Percentiles rank a stretch among this genome's conserved stretches.
These are phyloP conservation scores for Leonotis leonurus DNA, from an alignment of 257 asterid genomes.

Conservation along the genomic window DNA sequence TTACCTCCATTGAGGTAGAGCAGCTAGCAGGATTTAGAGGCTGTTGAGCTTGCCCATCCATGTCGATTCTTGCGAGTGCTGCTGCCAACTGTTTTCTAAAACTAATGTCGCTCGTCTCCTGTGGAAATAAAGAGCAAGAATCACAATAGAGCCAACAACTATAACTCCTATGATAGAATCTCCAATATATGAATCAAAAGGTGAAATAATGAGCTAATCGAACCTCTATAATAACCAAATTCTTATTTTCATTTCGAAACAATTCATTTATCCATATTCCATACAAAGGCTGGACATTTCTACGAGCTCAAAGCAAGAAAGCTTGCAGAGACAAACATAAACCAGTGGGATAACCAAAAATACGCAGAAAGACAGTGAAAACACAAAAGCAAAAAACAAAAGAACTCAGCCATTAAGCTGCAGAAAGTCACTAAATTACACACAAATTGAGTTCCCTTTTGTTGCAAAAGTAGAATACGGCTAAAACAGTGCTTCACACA, in stretches of 20 bases:
- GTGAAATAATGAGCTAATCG: not conserved
- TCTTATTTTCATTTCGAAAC: not conserved
- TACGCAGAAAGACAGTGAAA: not conserved
- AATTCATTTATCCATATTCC: not conserved
- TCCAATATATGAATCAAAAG: not conserved
- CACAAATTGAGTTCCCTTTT: not conserved
- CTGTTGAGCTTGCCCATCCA: slow-evolving; percentile 31
- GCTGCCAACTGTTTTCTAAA: slow-evolving; percentile 33
- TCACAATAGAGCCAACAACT: slow-evolving; percentile 8
- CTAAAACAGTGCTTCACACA: not conserved
- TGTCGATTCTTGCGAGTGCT: slow-evolving; percentile 27
- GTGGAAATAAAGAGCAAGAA: slow-evolving; percentile 18
- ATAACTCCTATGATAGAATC: not conserved
- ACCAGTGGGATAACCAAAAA: no score
- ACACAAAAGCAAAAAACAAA: not conserved
- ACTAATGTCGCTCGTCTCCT: slow-evolving; percentile 29
- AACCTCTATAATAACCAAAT: not conserved
- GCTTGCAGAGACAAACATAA: not conserved
- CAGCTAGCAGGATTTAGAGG: slow-evolving; percentile 52
- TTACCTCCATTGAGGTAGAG: slow-evolving; percentile 73
- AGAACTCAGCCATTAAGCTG: not conserved
- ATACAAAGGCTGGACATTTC: not conserved
- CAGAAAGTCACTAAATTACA: not conserved
- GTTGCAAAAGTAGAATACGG: not conserved
- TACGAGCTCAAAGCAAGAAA: not conserved